Evolutionary conservation across 305 asterid species (phyloP).

Genomic region (Solanum hybrid): DNA sequence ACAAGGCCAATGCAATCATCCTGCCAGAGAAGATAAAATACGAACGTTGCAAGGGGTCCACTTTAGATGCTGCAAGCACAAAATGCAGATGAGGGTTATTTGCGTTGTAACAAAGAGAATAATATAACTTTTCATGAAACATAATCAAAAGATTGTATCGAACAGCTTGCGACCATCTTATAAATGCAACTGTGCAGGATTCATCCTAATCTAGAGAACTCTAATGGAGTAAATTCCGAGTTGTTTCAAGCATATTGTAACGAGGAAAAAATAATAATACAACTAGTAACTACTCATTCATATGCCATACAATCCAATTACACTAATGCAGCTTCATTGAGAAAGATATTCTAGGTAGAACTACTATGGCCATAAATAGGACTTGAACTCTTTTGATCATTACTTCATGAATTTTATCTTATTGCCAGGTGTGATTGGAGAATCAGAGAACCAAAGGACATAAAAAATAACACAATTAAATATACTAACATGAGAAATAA

Average conservation of each 20-base stretch:
- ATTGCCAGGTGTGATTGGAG: too few species aligned
- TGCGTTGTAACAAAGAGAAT: not conserved
- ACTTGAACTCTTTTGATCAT: too few species aligned
- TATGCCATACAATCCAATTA: not conserved
- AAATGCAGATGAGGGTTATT: not conserved
- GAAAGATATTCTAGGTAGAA: not conserved
- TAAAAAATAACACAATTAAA: too few species aligned
- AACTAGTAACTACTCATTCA: not conserved
- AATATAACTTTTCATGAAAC: not conserved
- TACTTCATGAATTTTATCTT: too few species aligned
- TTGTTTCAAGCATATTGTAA: too few species aligned
- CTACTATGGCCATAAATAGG: not conserved
- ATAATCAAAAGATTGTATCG: not conserved
- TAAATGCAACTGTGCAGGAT: not conserved
- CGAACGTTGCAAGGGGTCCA: constrained; percentile 76
- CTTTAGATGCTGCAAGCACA: constrained; percentile 15
- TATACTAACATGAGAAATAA: too few species aligned
- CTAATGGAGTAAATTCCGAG: not conserved
- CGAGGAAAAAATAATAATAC: not conserved
- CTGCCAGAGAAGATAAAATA: constrained; percentile 71
- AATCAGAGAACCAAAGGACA: too few species aligned
- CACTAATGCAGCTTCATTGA: not conserved
- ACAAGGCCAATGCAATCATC: constrained; percentile 67
- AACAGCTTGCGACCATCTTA: not conserved
- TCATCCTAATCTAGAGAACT: not conserved